Base-by-base conservation (phyloP, 805 yeast genomes). In the Peterozyma toletana region DNA sequence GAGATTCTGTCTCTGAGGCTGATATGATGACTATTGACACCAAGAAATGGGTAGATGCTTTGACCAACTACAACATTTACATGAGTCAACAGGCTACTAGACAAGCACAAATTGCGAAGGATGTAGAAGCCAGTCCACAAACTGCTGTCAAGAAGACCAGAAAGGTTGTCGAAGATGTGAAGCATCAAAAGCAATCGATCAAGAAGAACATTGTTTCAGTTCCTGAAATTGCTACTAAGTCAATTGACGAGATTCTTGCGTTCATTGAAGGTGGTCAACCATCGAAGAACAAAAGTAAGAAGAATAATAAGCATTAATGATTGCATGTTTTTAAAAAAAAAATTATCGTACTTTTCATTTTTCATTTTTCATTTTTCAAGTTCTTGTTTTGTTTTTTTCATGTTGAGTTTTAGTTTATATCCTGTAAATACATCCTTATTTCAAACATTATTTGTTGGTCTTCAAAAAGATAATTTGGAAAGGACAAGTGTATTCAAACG, bases 191-290 rank as follows among this genome's bases (percentile, higher is more conserved):
- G 7, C 40, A 37, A 15, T 16, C 37, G 35, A 35, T 16, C 18
- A 45, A 44, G 17, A 68, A 64, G 47, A 50, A 57, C 13, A 59
- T 60, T 21, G 53, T 58, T 37, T 61, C 71, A 34, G 68, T 72
- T 51, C 78, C 84, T 14, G 76, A 74, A 33, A 68, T 85, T 48
- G 81, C 85, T 7, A 64, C 68, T 43, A 74, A 80, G 60, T 78
- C 87, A 15, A 74, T 86, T 42, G 91, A 83, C 43, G 95, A 84
- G 47, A 71, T 86, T 47, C 66, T 86, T 63, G 70, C 71, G 48
- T 86, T 78, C 56, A 83, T 86, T 55, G 83, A 81, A 59, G 91
- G 91, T 41, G 56, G 55, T n/a, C 42, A 11, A 43, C 53, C 51
- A 17, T 47, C 58, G 14, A 60, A 60, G 40, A 60, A 63, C 50